Evolutionary conservation across 2,329 filamentous ascomycete genomes (phyloP), one percentile per base, ranked within the genome.

Genomic region (Chaetomiaceae sp.): DNA sequence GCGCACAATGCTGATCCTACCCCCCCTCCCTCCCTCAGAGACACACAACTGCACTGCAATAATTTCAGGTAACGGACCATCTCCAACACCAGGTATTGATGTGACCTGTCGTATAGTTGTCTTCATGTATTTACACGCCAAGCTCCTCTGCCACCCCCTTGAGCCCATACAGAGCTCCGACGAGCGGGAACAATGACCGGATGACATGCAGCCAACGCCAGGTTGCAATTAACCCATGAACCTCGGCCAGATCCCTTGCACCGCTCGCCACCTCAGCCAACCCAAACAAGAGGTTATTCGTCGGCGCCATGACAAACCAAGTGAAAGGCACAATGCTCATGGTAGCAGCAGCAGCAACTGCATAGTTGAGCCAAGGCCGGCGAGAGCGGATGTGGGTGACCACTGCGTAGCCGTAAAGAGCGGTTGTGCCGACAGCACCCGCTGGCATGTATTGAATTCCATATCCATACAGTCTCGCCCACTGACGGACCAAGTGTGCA

Each of bases 321-420:
- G 68, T 70, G 47, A 69, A 71, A 1, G 68, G 68, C 16, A 69
- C 55, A 54, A 70, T 68, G 35, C 38, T 35, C 13, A 70, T 41
- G 3, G 67, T 68, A 4, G 55, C 51, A 1, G 55, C 37, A 20
- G 56, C 64, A 4, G 65, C 66, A 9, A 58, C 25, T 1, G 55
- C 56, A 9, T 50, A 48, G 52, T 45, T 66, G 65, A 2, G 65
- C 66, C 43, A 27, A 66, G 25, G 8, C n/a, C 20, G 5, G 14
- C 14, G 9, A 27, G 10, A 10, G 10, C 25, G 25, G 10, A 27
- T 2, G n/a, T 31, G 30, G 23, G n/a, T 19, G 5, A 20, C 4
- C 3, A n/a, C n/a, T 14, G 39, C 39, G 9, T 17, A 42, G 4
- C 23, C 23, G 23, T 30, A 42, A 7, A 31, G 14, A 9, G 13